phyloP scores from a whole-genome alignment of 805 yeast species.

The Isabelozyma heimii region DNA sequence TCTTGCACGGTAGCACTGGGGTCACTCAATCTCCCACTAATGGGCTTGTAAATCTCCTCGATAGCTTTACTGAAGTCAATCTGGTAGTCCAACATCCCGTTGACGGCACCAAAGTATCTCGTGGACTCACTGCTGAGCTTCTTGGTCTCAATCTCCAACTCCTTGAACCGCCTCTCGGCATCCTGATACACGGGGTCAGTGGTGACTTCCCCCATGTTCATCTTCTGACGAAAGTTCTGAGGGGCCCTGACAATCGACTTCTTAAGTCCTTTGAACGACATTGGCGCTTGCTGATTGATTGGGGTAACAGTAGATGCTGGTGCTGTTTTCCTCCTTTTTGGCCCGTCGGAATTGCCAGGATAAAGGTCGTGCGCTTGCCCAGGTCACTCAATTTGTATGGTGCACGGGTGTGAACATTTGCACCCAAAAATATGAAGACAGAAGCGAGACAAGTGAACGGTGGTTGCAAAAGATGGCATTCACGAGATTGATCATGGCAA shows the following conservation, averaged over 20 bases:
- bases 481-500: not conserved
- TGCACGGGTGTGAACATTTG: not conserved
- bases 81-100: conserved; percentile 90
- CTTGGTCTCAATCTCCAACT: conserved; percentile 85
- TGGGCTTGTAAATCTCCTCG: conserved; percentile 95
- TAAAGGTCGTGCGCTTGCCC: not conserved
- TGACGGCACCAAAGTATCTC: conserved; percentile 86
- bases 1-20: conserved; percentile 84
- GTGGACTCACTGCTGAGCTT: conserved; percentile 86
- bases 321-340: not conserved
- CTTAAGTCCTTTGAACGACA: conserved; percentile 88
- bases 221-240: conserved; percentile 82
- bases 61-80: conserved; percentile 93
- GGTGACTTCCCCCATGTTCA: conserved; percentile 71
- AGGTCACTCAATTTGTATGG: not conserved
- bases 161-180: conserved; percentile 95
- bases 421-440: not conserved
- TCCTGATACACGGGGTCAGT: conserved; percentile 85
- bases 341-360: not conserved
- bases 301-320: not conserved
- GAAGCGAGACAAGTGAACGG: not conserved
- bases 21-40: conserved; percentile 87
- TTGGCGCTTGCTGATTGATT: conserved; percentile 17
- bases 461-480: not conserved
- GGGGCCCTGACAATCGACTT: conserved; percentile 87